These are phyloP conservation scores for Plasmodium malariae DNA, from an alignment of 169 alveolate genomes.

Conservation along the genomic window DNA sequence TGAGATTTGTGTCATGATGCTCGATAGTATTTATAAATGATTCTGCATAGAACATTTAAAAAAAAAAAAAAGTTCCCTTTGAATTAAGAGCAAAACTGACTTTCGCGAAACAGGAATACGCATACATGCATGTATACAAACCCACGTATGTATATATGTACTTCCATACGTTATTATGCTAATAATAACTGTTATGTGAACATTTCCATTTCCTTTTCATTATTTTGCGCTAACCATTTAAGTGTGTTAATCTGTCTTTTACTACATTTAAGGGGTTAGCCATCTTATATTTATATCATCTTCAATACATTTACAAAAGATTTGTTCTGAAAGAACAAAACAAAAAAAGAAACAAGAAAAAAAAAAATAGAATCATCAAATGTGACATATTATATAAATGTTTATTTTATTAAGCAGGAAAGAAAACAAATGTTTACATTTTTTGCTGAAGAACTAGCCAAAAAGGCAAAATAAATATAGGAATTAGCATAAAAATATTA, in stretches of 20 bases:
- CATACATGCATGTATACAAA: slow-evolving; percentile 3
- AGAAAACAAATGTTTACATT: not conserved
- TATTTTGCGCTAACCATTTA: slow-evolving; percentile 46
- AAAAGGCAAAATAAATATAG: not conserved
- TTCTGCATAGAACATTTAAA: not conserved
- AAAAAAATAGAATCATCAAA: not conserved
- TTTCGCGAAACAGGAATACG: not conserved
- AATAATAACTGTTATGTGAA: not conserved
- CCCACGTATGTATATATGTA: not conserved
- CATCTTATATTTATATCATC: slow-evolving; percentile 9
- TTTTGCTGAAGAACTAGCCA: not conserved
- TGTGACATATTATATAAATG: not conserved
- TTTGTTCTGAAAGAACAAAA: slow-evolving; percentile 6
- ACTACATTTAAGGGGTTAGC: not conserved
- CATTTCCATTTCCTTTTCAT: not conserved
- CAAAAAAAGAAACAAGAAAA: not conserved
- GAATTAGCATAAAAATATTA: too few species aligned
- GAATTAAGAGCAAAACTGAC: not conserved
- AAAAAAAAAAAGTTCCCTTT: not conserved
- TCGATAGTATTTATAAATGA: not conserved
- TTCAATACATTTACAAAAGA: slow-evolving; percentile 25
- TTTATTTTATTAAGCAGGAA: not conserved
- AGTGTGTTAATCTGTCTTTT: slow-evolving; percentile 30
- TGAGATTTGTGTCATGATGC: not conserved
- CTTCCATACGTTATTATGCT: not conserved